A percentile compares a stretch with the other conserved stretches of the same genome.
phyloP scores from a whole-genome alignment of 2,329 filamentous ascomycete species.

The Arthrinium phaeospermum region DNA sequence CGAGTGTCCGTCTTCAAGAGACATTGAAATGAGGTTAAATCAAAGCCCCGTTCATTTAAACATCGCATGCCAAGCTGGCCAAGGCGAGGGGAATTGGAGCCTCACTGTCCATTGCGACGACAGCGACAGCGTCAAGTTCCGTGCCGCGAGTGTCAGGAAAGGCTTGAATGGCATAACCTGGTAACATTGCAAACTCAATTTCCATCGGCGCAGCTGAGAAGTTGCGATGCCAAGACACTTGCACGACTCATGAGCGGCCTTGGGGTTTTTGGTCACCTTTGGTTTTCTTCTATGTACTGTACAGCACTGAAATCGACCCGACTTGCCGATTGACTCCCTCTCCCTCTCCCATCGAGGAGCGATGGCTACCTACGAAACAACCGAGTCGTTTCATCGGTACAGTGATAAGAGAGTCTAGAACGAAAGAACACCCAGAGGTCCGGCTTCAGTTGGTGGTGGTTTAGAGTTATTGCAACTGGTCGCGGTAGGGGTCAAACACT shows the following conservation, averaged over 20 bases:
- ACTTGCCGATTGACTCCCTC: not conserved
- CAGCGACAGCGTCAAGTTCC: conserved; percentile 12
- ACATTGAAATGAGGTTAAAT: not conserved
- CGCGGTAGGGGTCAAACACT: too few species aligned
- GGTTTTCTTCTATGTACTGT: not conserved
- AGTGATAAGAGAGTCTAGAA: not conserved
- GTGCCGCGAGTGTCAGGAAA: not conserved
- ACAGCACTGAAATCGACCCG: not conserved
- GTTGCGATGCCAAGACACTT: not conserved
- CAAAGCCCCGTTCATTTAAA: not conserved
- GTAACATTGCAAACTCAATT: not conserved
- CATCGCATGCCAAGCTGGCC: conserved; percentile 1
- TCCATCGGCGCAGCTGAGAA: not conserved
- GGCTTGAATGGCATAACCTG: not conserved
- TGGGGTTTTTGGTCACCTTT: not conserved
- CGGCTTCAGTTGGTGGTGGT: not conserved
- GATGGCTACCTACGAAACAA: not conserved
- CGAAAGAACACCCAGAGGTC: not conserved
- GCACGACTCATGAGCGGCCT: not conserved
- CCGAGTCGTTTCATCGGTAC: not conserved
- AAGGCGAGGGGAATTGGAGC: conserved; percentile 2
- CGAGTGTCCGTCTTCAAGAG: not conserved
- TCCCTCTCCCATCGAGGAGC: not conserved
- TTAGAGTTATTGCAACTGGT: too few species aligned
- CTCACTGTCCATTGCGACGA: not conserved